phyloP scores from a whole-genome alignment of 768 basidiomycete genomes.

The Dacryopinax spathularia region DNA sequence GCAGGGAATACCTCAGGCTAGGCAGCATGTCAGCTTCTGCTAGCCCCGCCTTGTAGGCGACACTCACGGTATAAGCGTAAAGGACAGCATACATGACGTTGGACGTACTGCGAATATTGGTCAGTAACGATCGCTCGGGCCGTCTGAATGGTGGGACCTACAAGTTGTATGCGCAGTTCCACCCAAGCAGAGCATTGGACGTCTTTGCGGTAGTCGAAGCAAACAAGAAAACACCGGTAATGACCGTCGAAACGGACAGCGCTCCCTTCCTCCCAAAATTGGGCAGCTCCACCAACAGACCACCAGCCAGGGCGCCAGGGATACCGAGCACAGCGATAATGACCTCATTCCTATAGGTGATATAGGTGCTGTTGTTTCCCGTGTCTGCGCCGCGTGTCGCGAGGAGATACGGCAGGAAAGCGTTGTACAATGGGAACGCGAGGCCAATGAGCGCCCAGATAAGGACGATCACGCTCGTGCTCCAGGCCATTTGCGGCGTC shows the following conservation, averaged over 20 bases:
- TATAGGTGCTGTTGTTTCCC: slow-evolving; percentile 53
- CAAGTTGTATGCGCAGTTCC: slow-evolving; percentile 68
- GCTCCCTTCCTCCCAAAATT: slow-evolving; percentile 53
- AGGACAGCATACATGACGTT: slow-evolving; percentile 60
- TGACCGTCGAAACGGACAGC: slow-evolving; percentile 46
- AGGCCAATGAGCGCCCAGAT: slow-evolving; percentile 60
- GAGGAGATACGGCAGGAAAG: slow-evolving; percentile 29
- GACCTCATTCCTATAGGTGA: slow-evolving; percentile 64
- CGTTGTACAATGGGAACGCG: slow-evolving; percentile 49
- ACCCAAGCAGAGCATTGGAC: slow-evolving; percentile 53
- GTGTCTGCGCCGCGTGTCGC: slow-evolving; percentile 51
- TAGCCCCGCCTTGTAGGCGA: not conserved
- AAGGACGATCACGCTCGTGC: slow-evolving; percentile 43
- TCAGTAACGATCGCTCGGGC: slow-evolving; percentile 6
- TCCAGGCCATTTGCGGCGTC: slow-evolving; percentile 48
- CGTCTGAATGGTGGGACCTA: not conserved
- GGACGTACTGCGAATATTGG: not conserved
- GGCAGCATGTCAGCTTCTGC: not conserved
- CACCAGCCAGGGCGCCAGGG: slow-evolving; percentile 58
- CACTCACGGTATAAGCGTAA: slow-evolving; percentile 53
- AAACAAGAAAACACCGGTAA: slow-evolving; percentile 64
- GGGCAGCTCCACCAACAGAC: slow-evolving; percentile 53
- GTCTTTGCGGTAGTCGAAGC: slow-evolving; percentile 59
- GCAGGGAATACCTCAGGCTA: slow-evolving; percentile 35
- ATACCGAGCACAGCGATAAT: slow-evolving; percentile 55